Conservation (phyloP, 257 asterid genomes). For the Lycium ferocissimum region DNA sequence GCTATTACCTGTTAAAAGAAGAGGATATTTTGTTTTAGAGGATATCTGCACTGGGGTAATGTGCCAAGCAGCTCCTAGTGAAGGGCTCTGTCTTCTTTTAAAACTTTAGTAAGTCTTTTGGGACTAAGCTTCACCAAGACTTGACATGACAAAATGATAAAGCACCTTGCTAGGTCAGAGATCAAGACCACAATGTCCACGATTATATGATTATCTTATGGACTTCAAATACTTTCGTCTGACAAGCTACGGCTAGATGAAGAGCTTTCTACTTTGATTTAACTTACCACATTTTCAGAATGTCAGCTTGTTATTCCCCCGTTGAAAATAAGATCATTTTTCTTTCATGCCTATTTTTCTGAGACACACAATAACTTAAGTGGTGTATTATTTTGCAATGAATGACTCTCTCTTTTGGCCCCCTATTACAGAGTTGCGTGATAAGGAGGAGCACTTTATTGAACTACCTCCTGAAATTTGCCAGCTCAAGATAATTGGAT, state of each 20-base stretch:
- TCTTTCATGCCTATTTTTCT: slow-evolving; percentile 17
- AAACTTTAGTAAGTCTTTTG: neutral
- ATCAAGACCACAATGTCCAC: slow-evolving; percentile 1
- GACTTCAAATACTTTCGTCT: neutral
- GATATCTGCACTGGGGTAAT: slow-evolving; percentile 6
- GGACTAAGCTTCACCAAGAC: slow-evolving; percentile 22
- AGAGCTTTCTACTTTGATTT: slow-evolving; percentile 9
- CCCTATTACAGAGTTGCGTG: slow-evolving; percentile 57
- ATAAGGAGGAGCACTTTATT: slow-evolving; percentile 87
- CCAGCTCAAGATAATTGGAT: slow-evolving; percentile 88
- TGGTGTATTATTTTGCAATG: slow-evolving; percentile 19
- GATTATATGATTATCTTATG: neutral
- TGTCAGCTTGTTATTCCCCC: slow-evolving; percentile 9
- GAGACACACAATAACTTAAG: neutral
- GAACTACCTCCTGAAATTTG: slow-evolving; percentile 96
- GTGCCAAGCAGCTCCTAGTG: slow-evolving; percentile 19
- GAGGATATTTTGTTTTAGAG: neutral
- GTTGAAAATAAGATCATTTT: neutral
- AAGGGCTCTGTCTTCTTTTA: slow-evolving; percentile 2
- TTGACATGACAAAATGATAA: neutral
- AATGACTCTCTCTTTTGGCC: slow-evolving; percentile 16
- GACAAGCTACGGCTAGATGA: slow-evolving; percentile 5
- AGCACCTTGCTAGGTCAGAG: slow-evolving; percentile 4
- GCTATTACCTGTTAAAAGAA: neutral
- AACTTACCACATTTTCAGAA: slow-evolving; percentile 4